Evolutionary conservation across 495 filamentous ascomycete genomes (phyloP), one percentile per base, ranked within the genome.

Genomic region (Xylaria longipes): DNA sequence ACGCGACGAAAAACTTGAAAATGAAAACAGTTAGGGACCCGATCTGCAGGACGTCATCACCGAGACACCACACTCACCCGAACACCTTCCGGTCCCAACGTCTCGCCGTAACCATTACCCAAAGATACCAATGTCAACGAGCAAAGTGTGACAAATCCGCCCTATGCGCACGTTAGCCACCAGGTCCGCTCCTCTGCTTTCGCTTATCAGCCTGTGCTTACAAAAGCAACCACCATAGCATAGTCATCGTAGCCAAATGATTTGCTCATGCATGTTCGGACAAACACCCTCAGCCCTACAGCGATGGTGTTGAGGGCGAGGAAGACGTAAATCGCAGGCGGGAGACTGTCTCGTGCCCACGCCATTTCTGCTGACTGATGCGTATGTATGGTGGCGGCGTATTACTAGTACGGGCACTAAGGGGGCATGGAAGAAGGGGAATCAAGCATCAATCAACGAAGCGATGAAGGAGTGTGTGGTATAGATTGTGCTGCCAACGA

Each of bases 331-430:
- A 71, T 71, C 35, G 69, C 61, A 20, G 69, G 61, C 2, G 69
- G 69, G 7, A 71, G 61, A 71, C 69, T 71, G 14, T 71, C 69
- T 66, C 69, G 61, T 71, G 69, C 69, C 69, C 69, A 71, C 61
- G 62, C 69, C 69, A 71, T 71, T 43, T 43, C 25, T 14, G n/a
- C 20, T 22, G 35, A 35, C 17, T 39, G 52, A 67, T 20, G 52
- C 25, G 1, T 62, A 68, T 54, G 52, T 62, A 70, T 52, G 29
- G 45, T 70, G 43, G 57, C 20, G 56, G 54, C 54, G 63, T 66
- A 17, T n/a, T 20, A 27, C 25, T 66, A 15, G 63, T 37, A 45
- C 8, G 15, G n/a, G 29, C 31, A 56, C 33, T 52, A 31, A n/a
- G 68, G 33, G 58, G 58, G 17, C 58, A 64, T 61, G 58, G 35